Evolutionary conservation across 1,139 yeast genomes (phyloP), one percentile per base, ranked within the genome.

Genomic region (Nadsonia starkeyi-henricii): DNA sequence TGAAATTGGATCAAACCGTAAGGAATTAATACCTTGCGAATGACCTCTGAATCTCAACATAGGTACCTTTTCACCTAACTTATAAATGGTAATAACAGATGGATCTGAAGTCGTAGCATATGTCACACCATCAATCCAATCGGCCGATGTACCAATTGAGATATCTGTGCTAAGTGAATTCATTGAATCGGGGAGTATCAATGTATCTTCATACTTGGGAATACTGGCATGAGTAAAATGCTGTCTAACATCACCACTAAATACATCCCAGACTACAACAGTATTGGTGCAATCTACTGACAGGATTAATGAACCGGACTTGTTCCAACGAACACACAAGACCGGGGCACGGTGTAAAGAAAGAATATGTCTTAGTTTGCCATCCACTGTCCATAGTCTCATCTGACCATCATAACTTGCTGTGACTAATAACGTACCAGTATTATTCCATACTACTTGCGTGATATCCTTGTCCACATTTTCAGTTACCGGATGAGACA

Each of bases 11-110:
- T 81, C 78, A 60, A 81, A 85, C 42, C 66, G 64, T 17, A 84
- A 67, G 2, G 67, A 66, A n/a, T 84, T 72, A 15, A 85, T 73
- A 1, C 78, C 69, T 47, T 77, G 75, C 13, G 74, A 69, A 59
- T 86, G 96, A 1, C 95, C 96, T 20, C 73, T 62, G 46, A 86
- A 70, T 44, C 72, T 70, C 2, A 91, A 85, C 1, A 80, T 63
- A 0, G 85, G 78, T 41, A 63, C 63, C 41, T 66, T 65, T 26
- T 74, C 77, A 12, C 70, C 70, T 4, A 82, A 67, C 45, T 77
- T 74, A 63, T 75, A 78, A 1, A 86, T 77, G 33, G 75, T 66
- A n/a, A 85, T 74, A 2, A 77, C 58, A 42, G 78, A 74, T 45
- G 72, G 72, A 4, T 70, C 62, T 0, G 84, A 81, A 1, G 95